Base-by-base conservation (phyloP, 805 yeast genomes). In the Alloascoidea africana region DNA sequence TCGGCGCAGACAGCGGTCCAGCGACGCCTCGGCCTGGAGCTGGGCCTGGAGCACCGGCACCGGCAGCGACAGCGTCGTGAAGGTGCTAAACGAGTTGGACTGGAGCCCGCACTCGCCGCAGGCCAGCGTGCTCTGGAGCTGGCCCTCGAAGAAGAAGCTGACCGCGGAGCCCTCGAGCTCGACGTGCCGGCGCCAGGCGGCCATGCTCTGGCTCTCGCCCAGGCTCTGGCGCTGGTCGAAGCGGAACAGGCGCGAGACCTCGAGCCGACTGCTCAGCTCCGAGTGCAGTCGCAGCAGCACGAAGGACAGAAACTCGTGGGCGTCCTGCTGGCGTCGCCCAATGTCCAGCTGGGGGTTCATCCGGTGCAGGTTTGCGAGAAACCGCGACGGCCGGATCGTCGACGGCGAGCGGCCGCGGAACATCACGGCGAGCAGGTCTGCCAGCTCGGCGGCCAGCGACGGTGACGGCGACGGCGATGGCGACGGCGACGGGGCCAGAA, bases 91-190 rank as follows among this genome's bases (percentile, higher is more conserved):
- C 0, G 95, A 83, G 0, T 95, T 84, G 0, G 95, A 84, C 0
- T 94, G 81, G 18, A 63, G 63, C 1, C 66, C 65, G 56, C 97
- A 87, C 19, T 65, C 68, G 35, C 74, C 55, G 55, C 97, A 87
- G 47, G 64, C 69, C 48, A 87, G 60, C 38, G 72, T 76, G 13
- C 93, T 80, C 36, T 80, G 66, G 48, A 77, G 81, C 55, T 87
- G 96, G 1, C 96, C 97, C 52, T 84, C 93, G 53, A 84, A 84
- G 37, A 73, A 67, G 46, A 82, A 87, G 2, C 82, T 91, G 16
- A 87, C 68, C 1, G 76, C 65, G 32, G 95, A 84, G 44, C 77
- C 76, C 51, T 87, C 85, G 15, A 82, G 68, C 41, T 74, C 75
- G 39, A 84, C 59, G 52, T 85, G 85, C 40, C 93, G 62, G 49